Evolutionary conservation across 345 rosid genomes (phyloP).

Genomic region (Corchorus capsularis): DNA sequence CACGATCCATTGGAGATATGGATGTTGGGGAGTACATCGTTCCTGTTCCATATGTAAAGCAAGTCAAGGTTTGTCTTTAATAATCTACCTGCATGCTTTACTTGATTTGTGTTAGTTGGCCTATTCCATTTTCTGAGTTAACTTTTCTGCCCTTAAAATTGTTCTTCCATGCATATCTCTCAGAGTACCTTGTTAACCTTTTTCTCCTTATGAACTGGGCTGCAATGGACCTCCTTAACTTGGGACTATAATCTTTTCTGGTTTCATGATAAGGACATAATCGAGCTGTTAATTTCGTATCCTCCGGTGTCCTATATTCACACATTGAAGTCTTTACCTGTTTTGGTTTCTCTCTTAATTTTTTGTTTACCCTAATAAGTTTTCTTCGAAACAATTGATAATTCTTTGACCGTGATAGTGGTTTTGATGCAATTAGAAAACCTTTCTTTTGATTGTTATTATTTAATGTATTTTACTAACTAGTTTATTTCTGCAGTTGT

Average conservation of each 20-base stretch:
- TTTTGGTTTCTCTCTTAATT: not conserved
- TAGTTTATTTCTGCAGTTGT: slow-evolving; percentile 62
- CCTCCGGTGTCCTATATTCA: not conserved
- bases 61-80: slow-evolving; percentile 78
- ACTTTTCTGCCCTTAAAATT: not conserved
- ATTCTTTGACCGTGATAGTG: not conserved
- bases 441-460: not conserved
- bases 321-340: not conserved
- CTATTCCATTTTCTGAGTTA: not conserved
- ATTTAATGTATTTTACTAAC: slow-evolving; percentile 4
- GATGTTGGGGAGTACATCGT: slow-evolving; percentile 98
- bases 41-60: slow-evolving; percentile 98
- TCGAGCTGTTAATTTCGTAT: not conserved
- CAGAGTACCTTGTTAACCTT: not conserved
- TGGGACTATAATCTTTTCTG: slow-evolving; percentile 2
- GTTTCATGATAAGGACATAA: not conserved
- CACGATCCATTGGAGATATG: slow-evolving; percentile 96
- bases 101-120: slow-evolving; percentile 12
- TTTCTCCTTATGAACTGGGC: not conserved
- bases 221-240: slow-evolving; percentile 11
- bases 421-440: not conserved
- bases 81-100: slow-evolving; percentile 11
- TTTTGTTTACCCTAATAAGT: not conserved
- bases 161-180: not conserved
- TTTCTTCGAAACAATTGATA: not conserved